Evolutionary conservation across 2,329 filamentous ascomycete species (phyloP).

Genomic region (Macrophomina tecta): DNA sequence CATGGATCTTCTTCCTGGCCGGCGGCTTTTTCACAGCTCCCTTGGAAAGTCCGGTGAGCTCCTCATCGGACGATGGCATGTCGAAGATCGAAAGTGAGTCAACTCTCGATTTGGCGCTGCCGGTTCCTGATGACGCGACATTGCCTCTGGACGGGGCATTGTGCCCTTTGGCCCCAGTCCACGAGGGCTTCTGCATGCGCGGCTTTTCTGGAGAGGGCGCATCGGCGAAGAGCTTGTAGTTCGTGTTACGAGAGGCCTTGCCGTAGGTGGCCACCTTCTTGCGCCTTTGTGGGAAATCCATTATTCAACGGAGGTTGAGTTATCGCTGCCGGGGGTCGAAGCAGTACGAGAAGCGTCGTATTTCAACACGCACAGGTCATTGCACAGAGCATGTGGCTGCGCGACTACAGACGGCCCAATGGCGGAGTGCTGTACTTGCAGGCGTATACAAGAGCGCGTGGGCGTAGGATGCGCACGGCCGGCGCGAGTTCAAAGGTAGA

Average conservation of each 20-base stretch:
- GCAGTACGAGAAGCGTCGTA: not conserved
- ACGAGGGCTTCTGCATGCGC: conserved; percentile 32
- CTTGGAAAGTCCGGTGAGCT: conserved; percentile 29
- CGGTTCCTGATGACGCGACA: conserved; percentile 1
- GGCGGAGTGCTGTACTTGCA: not conserved
- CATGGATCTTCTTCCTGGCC: not conserved
- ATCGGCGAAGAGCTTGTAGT: conserved; percentile 34
- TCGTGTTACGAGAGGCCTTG: conserved; percentile 39
- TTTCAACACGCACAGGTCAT: not conserved
- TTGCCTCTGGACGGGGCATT: not conserved
- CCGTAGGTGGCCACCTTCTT: conserved; percentile 49
- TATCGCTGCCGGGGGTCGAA: not conserved
- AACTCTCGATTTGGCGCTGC: not conserved
- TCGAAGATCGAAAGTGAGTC: conserved; percentile 45
- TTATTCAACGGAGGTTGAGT: conserved; percentile 17
- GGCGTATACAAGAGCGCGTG: not conserved
- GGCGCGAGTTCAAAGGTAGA: not conserved
- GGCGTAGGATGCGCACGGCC: not conserved
- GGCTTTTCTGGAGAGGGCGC: conserved; percentile 43
- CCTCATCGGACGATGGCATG: conserved; percentile 44
- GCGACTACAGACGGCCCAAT: conserved; percentile 7
- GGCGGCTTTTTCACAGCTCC: not conserved
- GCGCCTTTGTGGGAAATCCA: conserved; percentile 36
- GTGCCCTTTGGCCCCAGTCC: conserved; percentile 6
- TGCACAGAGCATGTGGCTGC: not conserved